Conservation (phyloP, 345 rosid species). For the Bruguiera parviflora region DNA sequence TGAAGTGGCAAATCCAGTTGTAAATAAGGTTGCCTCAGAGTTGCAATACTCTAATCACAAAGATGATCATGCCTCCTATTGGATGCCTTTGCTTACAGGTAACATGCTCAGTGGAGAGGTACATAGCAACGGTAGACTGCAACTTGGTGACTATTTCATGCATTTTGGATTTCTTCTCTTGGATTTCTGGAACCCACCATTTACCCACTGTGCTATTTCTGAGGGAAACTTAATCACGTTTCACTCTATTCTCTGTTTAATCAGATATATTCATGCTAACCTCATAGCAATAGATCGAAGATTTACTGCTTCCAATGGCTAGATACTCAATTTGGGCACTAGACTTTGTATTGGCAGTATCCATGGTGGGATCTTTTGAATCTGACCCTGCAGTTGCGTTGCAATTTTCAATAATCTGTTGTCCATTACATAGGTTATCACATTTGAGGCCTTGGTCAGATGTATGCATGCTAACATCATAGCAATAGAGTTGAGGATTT, state of each 20-base stretch:
- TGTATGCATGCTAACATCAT: too few relatives aligned
- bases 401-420: too few relatives aligned
- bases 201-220: neutral
- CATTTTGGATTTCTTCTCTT: neutral
- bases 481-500: too few relatives aligned
- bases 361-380: too few relatives aligned
- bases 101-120: slow-evolving; percentile 16
- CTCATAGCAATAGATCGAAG: neutral
- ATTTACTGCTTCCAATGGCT: neutral
- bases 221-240: too few relatives aligned
- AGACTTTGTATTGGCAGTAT: too few relatives aligned
- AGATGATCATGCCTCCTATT: slow-evolving; percentile 80
- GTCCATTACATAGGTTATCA: too few relatives aligned
- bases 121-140: slow-evolving; percentile 3
- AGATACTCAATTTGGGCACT: neutral
- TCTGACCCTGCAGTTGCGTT: too few relatives aligned
- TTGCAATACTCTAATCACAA: slow-evolving; percentile 36
- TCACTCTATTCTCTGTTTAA: neutral
- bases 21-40: slow-evolving; percentile 37
- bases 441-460: too few relatives aligned
- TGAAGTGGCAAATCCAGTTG: slow-evolving; percentile 26
- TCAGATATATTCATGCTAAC: neutral
- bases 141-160: neutral
- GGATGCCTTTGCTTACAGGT: slow-evolving; percentile 97
- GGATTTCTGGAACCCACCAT: neutral